Conservation (phyloP, 306 rosid species). For the Ormosia semicastrata region DNA sequence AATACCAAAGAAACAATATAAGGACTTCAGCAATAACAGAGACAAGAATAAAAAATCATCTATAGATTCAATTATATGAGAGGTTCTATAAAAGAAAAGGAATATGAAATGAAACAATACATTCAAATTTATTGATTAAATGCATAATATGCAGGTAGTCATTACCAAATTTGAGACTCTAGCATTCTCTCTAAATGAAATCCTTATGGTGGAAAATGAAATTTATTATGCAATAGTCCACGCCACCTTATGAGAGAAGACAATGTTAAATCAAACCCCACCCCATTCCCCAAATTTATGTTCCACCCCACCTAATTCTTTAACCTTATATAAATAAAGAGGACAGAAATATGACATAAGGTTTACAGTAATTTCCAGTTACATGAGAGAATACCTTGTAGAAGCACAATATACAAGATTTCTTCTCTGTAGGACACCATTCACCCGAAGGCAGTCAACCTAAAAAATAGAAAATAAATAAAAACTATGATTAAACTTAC, state of each 20-base stretch:
- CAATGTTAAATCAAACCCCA: not conserved
- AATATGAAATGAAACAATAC: not conserved
- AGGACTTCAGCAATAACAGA: slow-evolving; percentile 10
- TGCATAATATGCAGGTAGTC: not conserved
- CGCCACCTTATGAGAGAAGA: not conserved
- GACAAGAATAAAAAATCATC: not conserved
- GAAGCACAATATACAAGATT: slow-evolving; percentile 99
- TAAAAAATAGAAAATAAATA: slow-evolving; percentile 32
- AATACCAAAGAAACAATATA: slow-evolving; percentile 9
- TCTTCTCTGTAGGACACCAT: slow-evolving; percentile 88
- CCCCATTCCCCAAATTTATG: slow-evolving; percentile 9
- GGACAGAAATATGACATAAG: slow-evolving; percentile 14
- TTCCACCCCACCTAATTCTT: not conserved
- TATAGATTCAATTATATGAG: not conserved
- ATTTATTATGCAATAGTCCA: not conserved
- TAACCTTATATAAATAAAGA: slow-evolving; percentile 1
- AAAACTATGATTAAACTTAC: slow-evolving; percentile 1
- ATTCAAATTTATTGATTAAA: not conserved
- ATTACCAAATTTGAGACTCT: slow-evolving; percentile 4
- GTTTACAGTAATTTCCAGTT: slow-evolving; percentile 2
- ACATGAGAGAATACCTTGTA: slow-evolving; percentile 64
- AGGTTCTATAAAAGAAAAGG: not conserved
- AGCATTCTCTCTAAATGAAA: slow-evolving; percentile 15
- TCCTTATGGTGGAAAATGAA: slow-evolving; percentile 18
- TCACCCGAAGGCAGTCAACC: slow-evolving; percentile 93